phyloP scores from a whole-genome alignment of 2,329 filamentous ascomycete species.

The Hypoxylon sp. region DNA sequence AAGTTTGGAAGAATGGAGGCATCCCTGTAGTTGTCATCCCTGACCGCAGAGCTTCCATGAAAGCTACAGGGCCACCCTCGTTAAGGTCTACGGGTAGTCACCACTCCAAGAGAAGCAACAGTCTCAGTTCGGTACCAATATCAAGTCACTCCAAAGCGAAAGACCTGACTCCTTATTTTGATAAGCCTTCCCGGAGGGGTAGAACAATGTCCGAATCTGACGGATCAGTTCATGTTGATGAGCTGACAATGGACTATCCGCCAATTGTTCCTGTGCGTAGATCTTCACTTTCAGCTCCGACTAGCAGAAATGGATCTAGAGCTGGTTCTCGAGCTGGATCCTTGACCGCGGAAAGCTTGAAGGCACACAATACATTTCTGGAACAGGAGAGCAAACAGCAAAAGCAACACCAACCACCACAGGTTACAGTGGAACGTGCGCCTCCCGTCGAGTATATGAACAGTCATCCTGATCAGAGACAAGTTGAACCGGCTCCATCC shows the following conservation, averaged over 20 bases:
- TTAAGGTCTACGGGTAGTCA: conserved; percentile 74
- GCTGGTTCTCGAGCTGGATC: conserved; percentile 61
- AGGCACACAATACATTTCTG: conserved; percentile 65
- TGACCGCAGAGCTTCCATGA: conserved; percentile 69
- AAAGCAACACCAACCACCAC: conserved; percentile 42
- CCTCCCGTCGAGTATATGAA: conserved; percentile 51
- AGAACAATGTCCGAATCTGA: conserved; percentile 65
- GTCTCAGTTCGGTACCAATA: conserved; percentile 64
- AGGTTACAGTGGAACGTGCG: conserved; percentile 51
- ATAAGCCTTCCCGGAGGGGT: conserved; percentile 59
- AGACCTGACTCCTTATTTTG: conserved; percentile 61
- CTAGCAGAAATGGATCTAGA: conserved; percentile 66
- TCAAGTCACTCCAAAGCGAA: conserved; percentile 61
- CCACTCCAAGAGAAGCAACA: conserved; percentile 68
- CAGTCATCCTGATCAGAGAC: conserved; percentile 50
- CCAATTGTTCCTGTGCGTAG: conserved; percentile 70
- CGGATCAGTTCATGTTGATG: conserved; percentile 61
- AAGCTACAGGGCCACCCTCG: conserved; percentile 67
- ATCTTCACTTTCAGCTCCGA: conserved; percentile 75
- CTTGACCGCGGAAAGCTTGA: conserved; percentile 71
- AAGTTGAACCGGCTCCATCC: conserved; percentile 53
- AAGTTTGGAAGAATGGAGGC: conserved; percentile 71
- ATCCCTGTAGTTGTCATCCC: conserved; percentile 76
- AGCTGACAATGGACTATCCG: conserved; percentile 73
- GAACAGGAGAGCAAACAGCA: conserved; percentile 52